phyloP scores from a whole-genome alignment of 106 monocot genomes.

The Platanthera guangdongensis region DNA sequence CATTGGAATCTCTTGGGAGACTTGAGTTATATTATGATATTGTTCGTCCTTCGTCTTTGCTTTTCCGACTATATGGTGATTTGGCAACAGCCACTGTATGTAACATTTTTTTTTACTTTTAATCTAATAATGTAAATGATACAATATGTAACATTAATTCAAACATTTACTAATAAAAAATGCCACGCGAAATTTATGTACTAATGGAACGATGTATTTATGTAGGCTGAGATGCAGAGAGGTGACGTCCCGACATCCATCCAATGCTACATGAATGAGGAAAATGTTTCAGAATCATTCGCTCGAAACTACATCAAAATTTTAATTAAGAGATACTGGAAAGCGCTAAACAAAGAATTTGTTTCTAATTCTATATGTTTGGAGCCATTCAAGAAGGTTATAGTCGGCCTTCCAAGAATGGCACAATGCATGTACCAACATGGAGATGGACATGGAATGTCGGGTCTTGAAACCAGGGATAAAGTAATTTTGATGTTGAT shows the following conservation, averaged over 20 bases:
- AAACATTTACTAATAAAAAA: too few species aligned
- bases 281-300: slow-evolving; percentile 6
- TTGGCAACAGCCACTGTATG: slow-evolving; percentile 19
- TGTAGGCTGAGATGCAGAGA: slow-evolving; percentile 11
- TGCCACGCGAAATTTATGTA: too few species aligned
- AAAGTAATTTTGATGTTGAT: neutral
- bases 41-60: neutral
- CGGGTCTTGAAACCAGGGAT: neutral
- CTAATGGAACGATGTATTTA: neutral
- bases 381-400: neutral
- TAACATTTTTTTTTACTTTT: neutral
- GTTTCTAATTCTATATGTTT: neutral
- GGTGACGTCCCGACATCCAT: slow-evolving; percentile 16
- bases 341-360: neutral
- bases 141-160: too few species aligned
- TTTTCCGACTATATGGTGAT: slow-evolving; percentile 22
- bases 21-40: neutral
- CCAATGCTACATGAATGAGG: slow-evolving; percentile 29
- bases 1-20: slow-evolving; percentile 2
- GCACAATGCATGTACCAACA: slow-evolving; percentile 4
- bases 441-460: neutral
- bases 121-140: too few species aligned
- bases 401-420: neutral
- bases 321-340: slow-evolving; percentile 8
- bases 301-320: slow-evolving; percentile 9